Conservation (phyloP, 2,329 filamentous ascomycete genomes). For the Fusarium abutilonis region DNA sequence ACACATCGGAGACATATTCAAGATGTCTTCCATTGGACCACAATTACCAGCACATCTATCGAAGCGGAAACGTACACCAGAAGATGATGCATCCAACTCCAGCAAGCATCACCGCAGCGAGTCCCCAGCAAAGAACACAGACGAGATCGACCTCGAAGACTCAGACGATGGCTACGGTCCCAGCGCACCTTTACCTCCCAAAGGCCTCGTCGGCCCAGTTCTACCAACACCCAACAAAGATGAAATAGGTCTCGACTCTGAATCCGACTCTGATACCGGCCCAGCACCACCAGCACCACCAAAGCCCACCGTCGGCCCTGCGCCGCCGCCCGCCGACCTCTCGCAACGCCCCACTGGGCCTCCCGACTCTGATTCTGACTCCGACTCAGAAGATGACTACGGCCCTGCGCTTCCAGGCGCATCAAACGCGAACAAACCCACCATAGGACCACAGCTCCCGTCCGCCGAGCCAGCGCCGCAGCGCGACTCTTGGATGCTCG, state of each 20-base stretch:
- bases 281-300: constrained; percentile 55
- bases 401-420: constrained; percentile 67
- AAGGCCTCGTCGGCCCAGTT: constrained; percentile 39
- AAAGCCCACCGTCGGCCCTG: constrained; percentile 45
- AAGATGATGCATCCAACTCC: constrained; percentile 50
- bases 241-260: constrained; percentile 55
- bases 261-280: constrained; percentile 50
- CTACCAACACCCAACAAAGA: constrained; percentile 49
- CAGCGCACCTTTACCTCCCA: constrained; percentile 40
- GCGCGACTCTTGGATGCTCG: constrained; percentile 88
- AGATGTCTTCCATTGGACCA: constrained; percentile 76
- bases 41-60: constrained; percentile 73
- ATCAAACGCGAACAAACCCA: constrained; percentile 58
- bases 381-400: constrained; percentile 64
- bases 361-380: constrained; percentile 55
- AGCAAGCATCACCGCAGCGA: constrained; percentile 54
- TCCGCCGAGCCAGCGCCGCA: constrained; percentile 60
- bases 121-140: constrained; percentile 53
- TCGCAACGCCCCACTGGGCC: constrained; percentile 38
- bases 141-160: constrained; percentile 59
- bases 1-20: constrained; percentile 28
- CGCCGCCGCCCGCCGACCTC: constrained; percentile 49
- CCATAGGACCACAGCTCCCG: constrained; percentile 51
- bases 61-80: constrained; percentile 67
- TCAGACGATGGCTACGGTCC: constrained; percentile 58